Conservation (phyloP, 345 rosid genomes). For the Pseudoturritis turrita region DNA sequence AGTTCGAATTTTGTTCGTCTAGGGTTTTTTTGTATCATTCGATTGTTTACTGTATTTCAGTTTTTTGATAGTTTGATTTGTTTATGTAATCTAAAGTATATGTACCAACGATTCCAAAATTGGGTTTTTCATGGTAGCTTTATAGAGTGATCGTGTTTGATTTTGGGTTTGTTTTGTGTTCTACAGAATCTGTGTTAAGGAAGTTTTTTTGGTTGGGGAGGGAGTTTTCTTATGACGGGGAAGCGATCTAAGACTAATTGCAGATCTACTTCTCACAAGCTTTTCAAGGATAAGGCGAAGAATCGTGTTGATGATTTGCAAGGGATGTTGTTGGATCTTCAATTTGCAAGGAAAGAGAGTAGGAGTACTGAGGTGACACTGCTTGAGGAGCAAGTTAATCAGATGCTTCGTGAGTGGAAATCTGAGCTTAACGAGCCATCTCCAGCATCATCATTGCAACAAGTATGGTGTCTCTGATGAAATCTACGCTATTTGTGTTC, state of each 20-base stretch:
- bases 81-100: not conserved
- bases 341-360: constrained; percentile 87
- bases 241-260: constrained; percentile 81
- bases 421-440: constrained; percentile 97
- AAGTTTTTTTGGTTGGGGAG: constrained; percentile 6
- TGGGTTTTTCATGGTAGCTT: not conserved
- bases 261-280: constrained; percentile 91
- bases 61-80: too few relatives aligned
- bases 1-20: not conserved
- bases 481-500: too few relatives aligned
- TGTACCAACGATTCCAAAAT: not conserved
- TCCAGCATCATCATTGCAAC: constrained; percentile 95
- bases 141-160: not conserved
- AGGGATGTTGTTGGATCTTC: constrained; percentile 82
- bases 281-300: constrained; percentile 93
- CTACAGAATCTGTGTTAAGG: constrained; percentile 25
- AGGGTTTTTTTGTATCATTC: not conserved
- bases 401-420: constrained; percentile 99
- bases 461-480: constrained; percentile 38
- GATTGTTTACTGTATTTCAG: not conserved
- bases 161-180: not conserved
- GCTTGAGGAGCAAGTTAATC: constrained; percentile 98
- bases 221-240: constrained; percentile 46
- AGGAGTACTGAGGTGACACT: constrained; percentile 62
- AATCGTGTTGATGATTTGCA: constrained; percentile 98